Evolutionary conservation across 2,329 filamentous ascomycete species (phyloP).

Genomic region (Emericellopsis atlantica): DNA sequence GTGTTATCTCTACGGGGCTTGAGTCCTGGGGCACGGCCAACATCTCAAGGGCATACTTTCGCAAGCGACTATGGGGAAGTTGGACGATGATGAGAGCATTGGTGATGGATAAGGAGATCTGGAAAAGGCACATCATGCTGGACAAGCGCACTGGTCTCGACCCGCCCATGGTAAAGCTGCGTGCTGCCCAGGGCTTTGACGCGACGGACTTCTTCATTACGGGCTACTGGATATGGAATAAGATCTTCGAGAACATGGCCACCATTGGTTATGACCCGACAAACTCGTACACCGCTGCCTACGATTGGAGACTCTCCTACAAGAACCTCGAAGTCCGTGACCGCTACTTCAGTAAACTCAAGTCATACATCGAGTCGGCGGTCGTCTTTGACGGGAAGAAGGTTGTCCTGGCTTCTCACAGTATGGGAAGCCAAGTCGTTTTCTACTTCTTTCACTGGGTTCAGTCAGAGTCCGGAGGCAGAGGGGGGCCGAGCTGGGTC

Average conservation of each 20-base stretch:
- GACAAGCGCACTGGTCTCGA: constrained; percentile 86
- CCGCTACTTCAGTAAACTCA: constrained; percentile 86
- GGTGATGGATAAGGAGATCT: constrained; percentile 82
- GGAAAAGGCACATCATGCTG: constrained; percentile 96
- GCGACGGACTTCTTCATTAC: constrained; percentile 91
- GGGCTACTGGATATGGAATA: constrained; percentile 98
- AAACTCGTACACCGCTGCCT: constrained; percentile 55
- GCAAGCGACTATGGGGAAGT: constrained; percentile 89
- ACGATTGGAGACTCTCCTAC: constrained; percentile 93
- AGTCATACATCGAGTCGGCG: constrained; percentile 79
- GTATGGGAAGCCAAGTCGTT: constrained; percentile 92
- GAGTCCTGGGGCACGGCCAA: constrained; percentile 94
- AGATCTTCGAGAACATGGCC: constrained; percentile 92
- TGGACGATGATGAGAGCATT: constrained; percentile 98
- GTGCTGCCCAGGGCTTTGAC: constrained; percentile 92
- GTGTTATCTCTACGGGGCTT: constrained; percentile 91
- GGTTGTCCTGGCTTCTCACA: constrained; percentile 79
- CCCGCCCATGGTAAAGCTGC: constrained; percentile 77
- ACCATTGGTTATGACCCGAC: constrained; percentile 91
- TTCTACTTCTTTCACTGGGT: constrained; percentile 79
- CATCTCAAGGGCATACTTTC: constrained; percentile 76
- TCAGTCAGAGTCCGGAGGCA: constrained; percentile 63
- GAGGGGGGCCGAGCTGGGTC: constrained; percentile 79
- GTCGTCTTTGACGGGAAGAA: constrained; percentile 64
- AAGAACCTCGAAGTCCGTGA: constrained; percentile 80